Base-by-base conservation (phyloP, 441 rosid genomes). In the Croton laevigatus region DNA sequence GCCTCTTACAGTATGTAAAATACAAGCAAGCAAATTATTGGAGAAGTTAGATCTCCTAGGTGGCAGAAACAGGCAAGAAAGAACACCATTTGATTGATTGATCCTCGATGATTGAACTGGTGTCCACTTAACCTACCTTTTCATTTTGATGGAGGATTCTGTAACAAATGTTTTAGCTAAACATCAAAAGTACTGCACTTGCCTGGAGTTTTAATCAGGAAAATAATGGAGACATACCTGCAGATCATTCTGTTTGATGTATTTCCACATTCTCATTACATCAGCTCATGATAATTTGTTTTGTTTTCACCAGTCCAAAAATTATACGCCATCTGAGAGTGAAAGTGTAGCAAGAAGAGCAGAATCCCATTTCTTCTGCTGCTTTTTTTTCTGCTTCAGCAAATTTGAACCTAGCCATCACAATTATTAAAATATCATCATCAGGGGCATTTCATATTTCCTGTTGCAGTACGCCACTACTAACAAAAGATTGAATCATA, bases 231-330 rank as follows among this genome's bases (percentile, higher is more conserved):
- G 71, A 27, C 67, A 77, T 75, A 89, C 95, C 88, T 86, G 93
- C 67, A 91, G 85, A 75, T 85, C 81, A 64, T 91, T 84, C 75
- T 86, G 81, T 76, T 88, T 81, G 64, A 91, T 89, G 86, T 86
- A 91, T 7, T 81, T 84, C 94, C 90, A 87, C 80, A 91, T 86
- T 84, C 85, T 82, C 86, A 85, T 90, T 44, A 85, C 83, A 70
- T 84, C 87, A 51, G 79, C 82, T 40, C 88, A 79, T 9, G 89
- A 82, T 77, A 88, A 78, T 60, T 74, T n/a, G n/a, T n/a, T n/a
- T n/a, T 81, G 74, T 72, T 82, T 83, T 88, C 93, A 52, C 86
- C 91, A 27, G 87, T 84, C 51, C 89, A 90, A 69, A 81, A 90
- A 87, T 73, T 83, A 81, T 57, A 57, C 76, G 37, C 88, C 87